Percentiles rank a stretch among this genome's conserved stretches.
These are phyloP conservation scores for Penicillium sp. DNA, from an alignment of 2,329 filamentous ascomycete species.

Conservation along the genomic window DNA sequence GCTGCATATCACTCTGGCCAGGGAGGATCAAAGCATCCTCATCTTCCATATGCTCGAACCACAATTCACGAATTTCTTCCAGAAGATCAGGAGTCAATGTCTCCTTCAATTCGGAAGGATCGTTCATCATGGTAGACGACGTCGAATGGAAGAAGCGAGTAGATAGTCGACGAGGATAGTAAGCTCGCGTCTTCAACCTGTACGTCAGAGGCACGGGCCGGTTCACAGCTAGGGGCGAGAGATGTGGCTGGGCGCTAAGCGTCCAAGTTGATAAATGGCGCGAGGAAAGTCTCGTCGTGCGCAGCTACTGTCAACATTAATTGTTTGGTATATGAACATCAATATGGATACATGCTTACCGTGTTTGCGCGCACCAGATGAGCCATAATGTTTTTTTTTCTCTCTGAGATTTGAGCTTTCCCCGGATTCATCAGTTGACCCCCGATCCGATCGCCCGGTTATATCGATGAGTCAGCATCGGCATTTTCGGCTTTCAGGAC, in stretches of 20 bases:
- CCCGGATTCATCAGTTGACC: neutral
- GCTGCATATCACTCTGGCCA: slow-evolving; percentile 25
- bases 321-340: neutral
- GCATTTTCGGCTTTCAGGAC: neutral
- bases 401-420: neutral
- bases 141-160: slow-evolving; percentile 15
- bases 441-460: neutral
- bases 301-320: neutral
- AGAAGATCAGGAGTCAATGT: slow-evolving; percentile 29
- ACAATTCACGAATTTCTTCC: slow-evolving; percentile 30
- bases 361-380: slow-evolving; percentile 13
- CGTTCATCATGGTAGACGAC: slow-evolving; percentile 13
- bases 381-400: slow-evolving; percentile 14
- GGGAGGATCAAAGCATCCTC: slow-evolving; percentile 30
- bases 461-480: slow-evolving; percentile 15
- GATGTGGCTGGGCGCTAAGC: neutral
- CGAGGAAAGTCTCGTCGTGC: neutral
- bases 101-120: slow-evolving; percentile 17
- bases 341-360: neutral
- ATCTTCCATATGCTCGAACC: slow-evolving; percentile 31
- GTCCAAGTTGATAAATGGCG: neutral
- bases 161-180: neutral
- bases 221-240: neutral
- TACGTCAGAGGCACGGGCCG: slow-evolving; percentile 1
- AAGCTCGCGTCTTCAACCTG: neutral